Evolutionary conservation across 176 grass and related monocot species (phyloP), one percentile per base, ranked within the genome.

Genomic region (Musa beccarii): DNA sequence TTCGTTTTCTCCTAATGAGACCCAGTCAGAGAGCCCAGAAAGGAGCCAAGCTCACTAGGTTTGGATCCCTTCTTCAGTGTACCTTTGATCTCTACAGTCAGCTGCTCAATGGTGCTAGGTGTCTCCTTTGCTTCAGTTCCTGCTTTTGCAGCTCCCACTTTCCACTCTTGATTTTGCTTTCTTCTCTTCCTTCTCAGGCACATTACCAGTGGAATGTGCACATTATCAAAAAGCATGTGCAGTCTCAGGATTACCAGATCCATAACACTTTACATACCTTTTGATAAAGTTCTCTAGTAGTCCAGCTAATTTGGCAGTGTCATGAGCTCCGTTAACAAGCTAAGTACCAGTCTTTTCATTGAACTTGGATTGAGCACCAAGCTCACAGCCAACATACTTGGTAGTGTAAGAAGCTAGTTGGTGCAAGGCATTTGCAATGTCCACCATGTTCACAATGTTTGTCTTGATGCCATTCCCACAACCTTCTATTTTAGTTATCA

Each of bases 401-500:
- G 81, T 92, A 1, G 85, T 92, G 51, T 96, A 88, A 5, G 87
- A 90, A 50, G 93, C 89, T 23, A 89, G 85, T 34, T 89, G 83
- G 29, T 82, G 81, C 52, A 92, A 83, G 24, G 92, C 92, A 63
- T 88, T 92, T 28, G 87, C 85, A 16, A 90, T 87, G 66, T 86
- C 92, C 49, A 92, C 89, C 89, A 90, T 92, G 83, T 96, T 96
- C 22, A 96, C 89, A 12, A 92, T 51, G 52, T 96, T 96, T 7
- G 92, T 89, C 83, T 89, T 92, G 72, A 90, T 96, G 28, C 89
- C 87, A 81, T 90, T 92, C 11, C 85, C 85, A 51, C 81, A 79
- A 8, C 89, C 80, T 81, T 96, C 89, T 50, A 92, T 86, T 81
- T 86, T 90, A 52, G 87, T 86, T 53, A 96, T 77, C 93, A 92